Conservation (phyloP, 1,139 yeast genomes). For the Suhomyces guaymorum region DNA sequence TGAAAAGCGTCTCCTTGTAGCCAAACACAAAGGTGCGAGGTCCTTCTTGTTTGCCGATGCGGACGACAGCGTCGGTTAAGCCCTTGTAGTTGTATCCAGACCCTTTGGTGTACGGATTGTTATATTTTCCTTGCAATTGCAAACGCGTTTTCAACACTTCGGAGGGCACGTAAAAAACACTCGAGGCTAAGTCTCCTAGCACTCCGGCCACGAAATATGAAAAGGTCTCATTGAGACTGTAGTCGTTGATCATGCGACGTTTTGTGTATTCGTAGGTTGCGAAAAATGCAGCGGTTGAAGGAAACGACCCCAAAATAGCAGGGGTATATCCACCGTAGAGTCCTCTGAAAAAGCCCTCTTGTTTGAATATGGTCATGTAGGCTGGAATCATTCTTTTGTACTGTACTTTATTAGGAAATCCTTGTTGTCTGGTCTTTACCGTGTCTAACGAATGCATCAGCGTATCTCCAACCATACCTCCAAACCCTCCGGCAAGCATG, state of each 20-base stretch:
- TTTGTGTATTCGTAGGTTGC: constrained; percentile 85
- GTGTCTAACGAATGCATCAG: constrained; percentile 95
- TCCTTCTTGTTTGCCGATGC: constrained; percentile 72
- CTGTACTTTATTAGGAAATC: constrained; percentile 68
- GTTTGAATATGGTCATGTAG: constrained; percentile 64
- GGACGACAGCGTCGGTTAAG: constrained; percentile 62
- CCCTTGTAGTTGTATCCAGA: constrained; percentile 83
- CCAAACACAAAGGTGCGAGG: constrained; percentile 78
- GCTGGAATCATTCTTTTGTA: constrained; percentile 72
- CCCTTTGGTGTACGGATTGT: constrained; percentile 74
- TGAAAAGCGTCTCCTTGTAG: constrained; percentile 84
- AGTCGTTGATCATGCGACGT: constrained; percentile 63
- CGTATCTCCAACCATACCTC: constrained; percentile 92
- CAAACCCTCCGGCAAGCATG: constrained; percentile 88
- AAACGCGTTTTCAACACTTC: constrained; percentile 93
- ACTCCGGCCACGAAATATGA: constrained; percentile 85
- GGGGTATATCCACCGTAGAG: constrained; percentile 91
- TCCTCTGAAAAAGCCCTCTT: constrained; percentile 86
- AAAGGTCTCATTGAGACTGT: constrained; percentile 72
- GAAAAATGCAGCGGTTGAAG: constrained; percentile 90
- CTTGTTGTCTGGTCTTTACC: constrained; percentile 95
- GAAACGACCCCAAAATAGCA: constrained; percentile 87
- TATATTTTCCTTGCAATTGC: constrained; percentile 85
- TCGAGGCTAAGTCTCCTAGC: constrained; percentile 85
- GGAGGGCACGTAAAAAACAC: constrained; percentile 93